phyloP scores from a whole-genome alignment of 345 rosid species.

The Boechera stricta region DNA sequence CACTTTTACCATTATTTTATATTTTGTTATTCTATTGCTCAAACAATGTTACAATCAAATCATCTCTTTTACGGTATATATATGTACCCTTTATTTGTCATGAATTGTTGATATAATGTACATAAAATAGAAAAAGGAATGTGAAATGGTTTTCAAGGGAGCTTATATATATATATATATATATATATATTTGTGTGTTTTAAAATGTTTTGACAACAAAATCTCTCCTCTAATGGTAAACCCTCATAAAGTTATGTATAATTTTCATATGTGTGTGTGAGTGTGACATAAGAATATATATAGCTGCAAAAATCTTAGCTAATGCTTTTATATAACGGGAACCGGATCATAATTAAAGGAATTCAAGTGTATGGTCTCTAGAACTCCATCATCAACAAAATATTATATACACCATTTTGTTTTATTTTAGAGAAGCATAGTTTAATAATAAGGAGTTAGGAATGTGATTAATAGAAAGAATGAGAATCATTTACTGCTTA shows the following conservation, averaged over 20 bases:
- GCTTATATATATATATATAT: too few relatives aligned
- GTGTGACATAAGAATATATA: not conserved
- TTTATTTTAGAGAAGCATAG: slow-evolving; percentile 6
- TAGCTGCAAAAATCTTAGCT: slow-evolving; percentile 2
- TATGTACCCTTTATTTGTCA: not conserved
- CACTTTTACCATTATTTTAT: not conserved
- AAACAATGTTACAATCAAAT: not conserved
- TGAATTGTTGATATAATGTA: not conserved
- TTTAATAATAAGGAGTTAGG: slow-evolving; percentile 22
- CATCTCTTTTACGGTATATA: not conserved
- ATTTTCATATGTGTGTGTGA: slow-evolving; percentile 1
- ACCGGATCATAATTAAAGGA: slow-evolving; percentile 7
- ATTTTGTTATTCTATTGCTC: not conserved
- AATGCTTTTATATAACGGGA: not conserved
- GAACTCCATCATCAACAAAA: slow-evolving; percentile 17
- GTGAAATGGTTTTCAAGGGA: not conserved
- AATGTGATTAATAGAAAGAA: slow-evolving; percentile 32
- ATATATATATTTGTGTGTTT: not conserved
- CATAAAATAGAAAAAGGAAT: not conserved
- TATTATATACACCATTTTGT: not conserved
- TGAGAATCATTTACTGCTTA: slow-evolving; percentile 40
- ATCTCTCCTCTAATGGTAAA: slow-evolving; percentile 3
- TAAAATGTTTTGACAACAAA: not conserved
- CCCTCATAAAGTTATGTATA: not conserved
- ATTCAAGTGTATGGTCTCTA: not conserved